Base-by-base conservation (phyloP, 2,329 filamentous ascomycete genomes). In the Beauveria caledonica region DNA sequence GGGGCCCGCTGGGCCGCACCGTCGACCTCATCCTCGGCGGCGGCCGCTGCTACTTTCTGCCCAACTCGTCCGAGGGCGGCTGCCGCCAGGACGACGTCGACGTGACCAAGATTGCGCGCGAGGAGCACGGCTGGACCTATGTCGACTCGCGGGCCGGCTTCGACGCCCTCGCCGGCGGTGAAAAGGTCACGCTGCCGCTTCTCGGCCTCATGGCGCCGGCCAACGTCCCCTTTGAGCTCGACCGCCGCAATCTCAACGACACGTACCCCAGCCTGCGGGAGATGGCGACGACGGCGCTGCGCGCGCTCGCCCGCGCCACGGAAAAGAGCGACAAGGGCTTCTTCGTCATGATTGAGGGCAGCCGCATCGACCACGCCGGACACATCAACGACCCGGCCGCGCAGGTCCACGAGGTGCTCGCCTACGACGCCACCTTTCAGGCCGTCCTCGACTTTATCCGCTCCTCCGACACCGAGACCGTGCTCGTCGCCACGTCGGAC, bases 331-430 rank as follows among this genome's bases (percentile, higher is more conserved):
- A 97, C 46, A 86, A 95, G 73, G 94, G 94, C 5, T 99, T 97
- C 79, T 99, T 99, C 76, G 79, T 99, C 67, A 96, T 99, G 93
- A 95, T 99, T 63, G 94, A 99, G 74, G 94, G 92, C 5, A 96
- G 90, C 68, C 83, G 94, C 46, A 97, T 99, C 68, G 94, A 99
- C 69, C 94, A 99, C 71, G 93, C 94, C 4, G 94, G 92, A 7
- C 90, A 94, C 70, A 84, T 83, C 64, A 94, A 94, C 67, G 90
- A 94, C 67, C 89, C 90, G 0, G 89, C 88, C 10, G 88, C 90
- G 1, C 90, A 94, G 69, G 90, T 93, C 11, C 87, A 90, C 66
- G 94, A 99, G 74, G 93, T 99, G 0, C 79, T 97, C n/a, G 93
- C 92, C 56, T 99, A 96, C 68, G 94, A 99, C 78, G 86, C 83